phyloP scores from a whole-genome alignment of 306 rosid species.

The Hippophae gyantsensis region DNA sequence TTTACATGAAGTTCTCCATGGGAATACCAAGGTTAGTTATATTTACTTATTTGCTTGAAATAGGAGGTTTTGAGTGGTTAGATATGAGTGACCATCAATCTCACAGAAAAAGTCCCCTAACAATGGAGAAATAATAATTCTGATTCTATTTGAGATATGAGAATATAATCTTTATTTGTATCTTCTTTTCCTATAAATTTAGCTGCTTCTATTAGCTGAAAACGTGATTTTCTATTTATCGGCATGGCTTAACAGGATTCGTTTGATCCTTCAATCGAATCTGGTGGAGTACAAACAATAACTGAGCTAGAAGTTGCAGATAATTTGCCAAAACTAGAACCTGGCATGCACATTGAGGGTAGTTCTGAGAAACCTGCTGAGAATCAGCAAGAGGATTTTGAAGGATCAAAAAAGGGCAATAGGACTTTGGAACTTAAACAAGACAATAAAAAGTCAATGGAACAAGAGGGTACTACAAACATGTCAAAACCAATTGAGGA shows the following conservation, averaged over 20 bases:
- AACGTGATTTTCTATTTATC: too few relatives aligned
- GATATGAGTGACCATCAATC: background rate
- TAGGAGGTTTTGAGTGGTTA: background rate
- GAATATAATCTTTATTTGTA: background rate
- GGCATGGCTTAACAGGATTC: too few relatives aligned
- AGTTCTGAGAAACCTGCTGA: slow-evolving; percentile 3
- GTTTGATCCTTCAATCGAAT: background rate
- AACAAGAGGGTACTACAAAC: slow-evolving; percentile 4
- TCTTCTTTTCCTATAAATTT: background rate
- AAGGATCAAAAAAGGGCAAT: slow-evolving; percentile 4
- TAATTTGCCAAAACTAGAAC: background rate
- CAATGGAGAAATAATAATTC: background rate
- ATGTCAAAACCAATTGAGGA: slow-evolving; percentile 9
- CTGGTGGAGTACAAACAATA: slow-evolving; percentile 6
- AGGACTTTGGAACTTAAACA: slow-evolving; percentile 7
- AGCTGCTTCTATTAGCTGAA: background rate
- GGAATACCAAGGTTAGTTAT: slow-evolving; percentile 31
- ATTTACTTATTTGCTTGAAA: background rate
- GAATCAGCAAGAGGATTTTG: slow-evolving; percentile 2
- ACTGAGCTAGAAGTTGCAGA: slow-evolving; percentile 6
- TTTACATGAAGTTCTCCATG: slow-evolving; percentile 15
- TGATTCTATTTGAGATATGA: background rate
- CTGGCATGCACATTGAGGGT: background rate
- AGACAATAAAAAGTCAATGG: slow-evolving; percentile 13
- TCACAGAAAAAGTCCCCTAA: background rate